These are phyloP conservation scores for Venturia carpophila DNA, from an alignment of 2,329 filamentous ascomycete genomes.

Conservation along the genomic window DNA sequence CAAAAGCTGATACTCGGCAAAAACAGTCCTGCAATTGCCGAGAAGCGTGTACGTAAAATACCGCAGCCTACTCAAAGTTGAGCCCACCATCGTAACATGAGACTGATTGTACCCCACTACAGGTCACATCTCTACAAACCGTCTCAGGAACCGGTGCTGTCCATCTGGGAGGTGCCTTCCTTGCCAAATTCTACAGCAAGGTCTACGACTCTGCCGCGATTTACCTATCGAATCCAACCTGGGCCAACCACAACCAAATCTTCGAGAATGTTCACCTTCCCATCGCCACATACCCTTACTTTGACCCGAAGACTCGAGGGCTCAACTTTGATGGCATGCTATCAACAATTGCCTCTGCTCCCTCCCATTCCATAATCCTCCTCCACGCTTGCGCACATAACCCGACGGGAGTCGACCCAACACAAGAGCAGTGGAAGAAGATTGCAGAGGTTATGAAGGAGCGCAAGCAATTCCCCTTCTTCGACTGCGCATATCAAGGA, in stretches of 20 bases:
- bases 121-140: constrained; percentile 74
- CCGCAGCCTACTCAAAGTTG: constrained; percentile 9
- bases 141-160: constrained; percentile 96
- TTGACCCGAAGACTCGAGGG: constrained; percentile 77
- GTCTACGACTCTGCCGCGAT: constrained; percentile 55
- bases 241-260: constrained; percentile 99
- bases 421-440: constrained; percentile 87
- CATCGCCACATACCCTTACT: constrained; percentile 86
- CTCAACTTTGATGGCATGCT: constrained; percentile 91
- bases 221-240: constrained; percentile 92
- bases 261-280: constrained; percentile 81
- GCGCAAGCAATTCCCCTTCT: constrained; percentile 92
- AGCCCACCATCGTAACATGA: background rate
- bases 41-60: constrained; percentile 58
- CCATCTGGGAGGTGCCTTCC: constrained; percentile 88
- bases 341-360: constrained; percentile 58
- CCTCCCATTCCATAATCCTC: constrained; percentile 75
- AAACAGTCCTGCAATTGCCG: constrained; percentile 70
- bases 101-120: constrained; percentile 18
- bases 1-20: constrained; percentile 80
- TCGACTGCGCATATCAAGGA: constrained; percentile 95
- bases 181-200: constrained; percentile 74
- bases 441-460: constrained; percentile 68
- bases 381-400: constrained; percentile 97
- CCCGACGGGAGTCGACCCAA: constrained; percentile 93